phyloP scores from a whole-genome alignment of 371 early-diverging fungal genomes.

The Lichtheimia ramosa region DNA sequence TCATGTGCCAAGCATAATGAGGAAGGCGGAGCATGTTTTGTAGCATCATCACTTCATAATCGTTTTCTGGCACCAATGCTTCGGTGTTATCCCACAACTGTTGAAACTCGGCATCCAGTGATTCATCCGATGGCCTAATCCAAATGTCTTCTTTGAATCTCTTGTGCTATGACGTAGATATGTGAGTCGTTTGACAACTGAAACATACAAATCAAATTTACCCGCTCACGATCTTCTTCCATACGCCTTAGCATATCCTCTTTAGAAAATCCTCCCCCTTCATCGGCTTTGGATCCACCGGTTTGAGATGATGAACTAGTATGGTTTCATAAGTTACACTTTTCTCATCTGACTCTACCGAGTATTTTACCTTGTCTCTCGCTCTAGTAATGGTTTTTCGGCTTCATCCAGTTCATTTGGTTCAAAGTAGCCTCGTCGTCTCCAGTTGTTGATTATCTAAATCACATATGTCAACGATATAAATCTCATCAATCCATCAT shows the following conservation, averaged over 20 bases:
- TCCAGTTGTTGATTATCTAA: constrained; percentile 51
- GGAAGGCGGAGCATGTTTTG: constrained; percentile 60
- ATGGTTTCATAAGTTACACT: neutral
- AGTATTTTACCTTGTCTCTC: constrained; percentile 38
- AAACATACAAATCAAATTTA: constrained; percentile 12
- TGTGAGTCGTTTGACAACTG: neutral
- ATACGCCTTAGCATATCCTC: constrained; percentile 73
- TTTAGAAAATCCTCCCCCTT: constrained; percentile 48
- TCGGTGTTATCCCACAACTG: constrained; percentile 67
- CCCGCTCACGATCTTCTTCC: constrained; percentile 80
- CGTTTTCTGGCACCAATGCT: constrained; percentile 57
- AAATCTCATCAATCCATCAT: neutral
- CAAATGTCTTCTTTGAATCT: constrained; percentile 73
- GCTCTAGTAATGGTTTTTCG: constrained; percentile 46
- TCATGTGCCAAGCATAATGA: constrained; percentile 51
- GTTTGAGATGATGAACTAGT: neutral
- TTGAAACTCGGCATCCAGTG: constrained; percentile 56
- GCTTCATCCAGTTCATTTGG: constrained; percentile 42
- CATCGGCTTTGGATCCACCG: neutral
- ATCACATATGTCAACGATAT: neutral
- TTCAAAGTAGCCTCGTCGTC: constrained; percentile 39
- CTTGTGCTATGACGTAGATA: constrained; percentile 54
- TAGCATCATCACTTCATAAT: constrained; percentile 60
- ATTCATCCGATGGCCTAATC: constrained; percentile 68
- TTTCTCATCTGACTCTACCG: neutral